These are phyloP conservation scores for rapeseed (Brassica napus) DNA, from an alignment of 345 rosid genomes.

Conservation along the genomic window Da-Ae NC_063445.1:17586001-17586500, in stretches of 20 bases:
- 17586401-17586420: neutral
- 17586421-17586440: neutral
- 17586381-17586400: slow-evolving; percentile 41
- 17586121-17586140: neutral
- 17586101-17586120: neutral
- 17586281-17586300: slow-evolving; percentile 45
- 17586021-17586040: neutral
- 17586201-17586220: neutral
- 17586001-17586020: slow-evolving; percentile 34
- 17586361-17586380: slow-evolving; percentile 45
- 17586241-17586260: slow-evolving; percentile 39
- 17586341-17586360: slow-evolving; percentile 52
- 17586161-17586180: neutral
- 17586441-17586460: neutral
- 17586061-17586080: neutral
- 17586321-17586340: slow-evolving; percentile 34
- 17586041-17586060: neutral
- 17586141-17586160: neutral
- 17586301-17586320: slow-evolving; percentile 35
- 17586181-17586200: neutral
- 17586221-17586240: slow-evolving; percentile 43
- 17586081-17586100: neutral
- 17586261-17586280: slow-evolving; percentile 51
- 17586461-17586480: neutral
- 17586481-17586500: neutral